A percentile compares a stretch with the other conserved stretches of the same genome.
phyloP scores from a whole-genome alignment of 352 stramenopile species.

The Pythium sukuiense region DNA sequence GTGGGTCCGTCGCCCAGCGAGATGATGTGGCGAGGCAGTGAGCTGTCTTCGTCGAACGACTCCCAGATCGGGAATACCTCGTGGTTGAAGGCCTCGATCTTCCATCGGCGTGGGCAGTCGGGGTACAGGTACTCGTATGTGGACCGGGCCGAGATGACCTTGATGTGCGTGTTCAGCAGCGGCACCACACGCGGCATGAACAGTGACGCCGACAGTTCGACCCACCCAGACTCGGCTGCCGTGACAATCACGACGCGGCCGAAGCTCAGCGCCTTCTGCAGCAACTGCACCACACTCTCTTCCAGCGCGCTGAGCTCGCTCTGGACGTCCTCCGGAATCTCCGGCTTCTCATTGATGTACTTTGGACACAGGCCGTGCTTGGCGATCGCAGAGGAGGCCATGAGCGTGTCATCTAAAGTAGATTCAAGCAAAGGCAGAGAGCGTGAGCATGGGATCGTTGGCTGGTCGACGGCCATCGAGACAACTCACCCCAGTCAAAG shows the following conservation, averaged over 20 bases:
- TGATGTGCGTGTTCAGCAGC: conserved; percentile 81
- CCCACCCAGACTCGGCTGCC: conserved; percentile 88
- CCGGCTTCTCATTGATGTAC: conserved; percentile 83
- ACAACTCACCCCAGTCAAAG: conserved; percentile 78
- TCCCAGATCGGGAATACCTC: conserved; percentile 83
- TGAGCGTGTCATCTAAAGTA: conserved; percentile 71
- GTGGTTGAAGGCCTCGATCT: conserved; percentile 88
- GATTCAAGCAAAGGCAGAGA: conserved; percentile 9
- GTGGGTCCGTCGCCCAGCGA: conserved; percentile 81
- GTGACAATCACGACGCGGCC: conserved; percentile 89
- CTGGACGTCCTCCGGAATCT: conserved; percentile 71
- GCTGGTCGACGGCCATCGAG: not conserved
- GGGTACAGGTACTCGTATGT: conserved; percentile 90
- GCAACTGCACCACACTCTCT: conserved; percentile 67
- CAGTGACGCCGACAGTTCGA: conserved; percentile 83
- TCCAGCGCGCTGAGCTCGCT: conserved; percentile 76
- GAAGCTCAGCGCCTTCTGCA: conserved; percentile 69
- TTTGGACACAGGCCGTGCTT: conserved; percentile 81
- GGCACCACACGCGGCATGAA: conserved; percentile 85
- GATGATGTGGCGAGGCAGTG: conserved; percentile 73
- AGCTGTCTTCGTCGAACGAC: conserved; percentile 56
- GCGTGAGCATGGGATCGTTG: conserved; percentile 3
- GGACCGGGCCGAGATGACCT: conserved; percentile 88
- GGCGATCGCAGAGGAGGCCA: conserved; percentile 80
- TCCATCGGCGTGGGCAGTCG: conserved; percentile 83